phyloP scores from a whole-genome alignment of 2,329 filamentous ascomycete genomes.

The Allantophomopsis cytisporea region DNA sequence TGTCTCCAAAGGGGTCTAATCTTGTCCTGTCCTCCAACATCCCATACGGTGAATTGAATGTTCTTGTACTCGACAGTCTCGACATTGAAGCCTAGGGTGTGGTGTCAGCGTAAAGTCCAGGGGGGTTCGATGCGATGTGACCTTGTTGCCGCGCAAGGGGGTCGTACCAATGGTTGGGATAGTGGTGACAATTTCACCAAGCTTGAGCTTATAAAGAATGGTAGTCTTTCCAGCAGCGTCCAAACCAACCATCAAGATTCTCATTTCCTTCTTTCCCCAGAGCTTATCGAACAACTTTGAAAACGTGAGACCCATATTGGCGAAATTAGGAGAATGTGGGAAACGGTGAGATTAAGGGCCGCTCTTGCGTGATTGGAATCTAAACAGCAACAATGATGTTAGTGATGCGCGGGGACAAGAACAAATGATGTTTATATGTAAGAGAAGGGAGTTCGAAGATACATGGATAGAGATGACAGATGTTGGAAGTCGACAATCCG shows the following conservation, averaged over 20 bases:
- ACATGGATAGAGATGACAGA: too few relatives aligned
- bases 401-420: background rate
- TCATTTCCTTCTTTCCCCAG: constrained; percentile 99
- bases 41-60: constrained; percentile 99
- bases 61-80: constrained; percentile 99
- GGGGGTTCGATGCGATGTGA: too few relatives aligned
- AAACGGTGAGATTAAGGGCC: background rate
- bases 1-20: constrained; percentile 98
- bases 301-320: constrained; percentile 94
- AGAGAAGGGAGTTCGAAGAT: too few relatives aligned
- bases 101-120: background rate
- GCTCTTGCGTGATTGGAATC: background rate
- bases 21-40: constrained; percentile 99
- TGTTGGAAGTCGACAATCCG: too few relatives aligned
- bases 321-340: constrained; percentile 16
- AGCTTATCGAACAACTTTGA: constrained; percentile 94
- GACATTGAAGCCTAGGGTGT: constrained; percentile 81
- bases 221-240: constrained; percentile 99
- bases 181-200: constrained; percentile 97
- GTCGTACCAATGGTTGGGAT: constrained; percentile 90
- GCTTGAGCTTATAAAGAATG: constrained; percentile 99
- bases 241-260: constrained; percentile 99
- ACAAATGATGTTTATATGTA: too few relatives aligned
- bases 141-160: background rate
- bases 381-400: background rate